Base-by-base conservation (phyloP, 257 asterid genomes). In the Ballota nigra region DNA sequence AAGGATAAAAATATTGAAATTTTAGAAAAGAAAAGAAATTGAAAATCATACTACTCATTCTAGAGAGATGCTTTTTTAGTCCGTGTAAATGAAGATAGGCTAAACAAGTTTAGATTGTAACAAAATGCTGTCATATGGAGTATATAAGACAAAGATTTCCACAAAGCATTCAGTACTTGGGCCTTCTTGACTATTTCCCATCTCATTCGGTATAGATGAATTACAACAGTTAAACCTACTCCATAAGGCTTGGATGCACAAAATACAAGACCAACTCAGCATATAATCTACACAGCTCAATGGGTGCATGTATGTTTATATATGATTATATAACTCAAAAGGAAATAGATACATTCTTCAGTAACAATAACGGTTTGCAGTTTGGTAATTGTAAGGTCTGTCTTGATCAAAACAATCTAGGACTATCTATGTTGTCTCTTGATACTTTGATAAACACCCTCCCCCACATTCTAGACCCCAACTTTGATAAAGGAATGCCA, bases 1-100 rank as follows among this genome's bases (percentile, higher is more conserved):
- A 51, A 68, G 51, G 34, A 72, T 22, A 60, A 58, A 49, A 68
- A 33, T 49, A 43, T 49, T 36, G 40, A 57, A 53, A 29, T 49
- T 18, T 68, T 52, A 33, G 13, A 55, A 55, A 29, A 56, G 9
- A 60, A 8, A 47, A 36, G 19, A 23, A 60, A 36, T 34, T n/a
- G 41, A 13, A 58, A 31, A 24, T 43, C 29, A 47, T 57, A 33
- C 22, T 2, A 33, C 36, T 38, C 38, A 11, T 24, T 29, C 6
- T 28, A 49, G 6, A 58, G 8, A 49, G 12, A 40, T 60, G 66
- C 51, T 64, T 55, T 13, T 36, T 8, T 24, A 45, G 12, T 61
- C 26, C 28, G n/a, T 29, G 47, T 49, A 20, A n/a, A 66, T 9
- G 20, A 70, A 23, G n/a, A n/a, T n/a, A 16, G 58, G 8, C 36